Evolutionary conservation across 179 eudicot genomes (phyloP), one percentile per base, ranked within the genome.

Genomic region (Dionaea muscipula): DNA sequence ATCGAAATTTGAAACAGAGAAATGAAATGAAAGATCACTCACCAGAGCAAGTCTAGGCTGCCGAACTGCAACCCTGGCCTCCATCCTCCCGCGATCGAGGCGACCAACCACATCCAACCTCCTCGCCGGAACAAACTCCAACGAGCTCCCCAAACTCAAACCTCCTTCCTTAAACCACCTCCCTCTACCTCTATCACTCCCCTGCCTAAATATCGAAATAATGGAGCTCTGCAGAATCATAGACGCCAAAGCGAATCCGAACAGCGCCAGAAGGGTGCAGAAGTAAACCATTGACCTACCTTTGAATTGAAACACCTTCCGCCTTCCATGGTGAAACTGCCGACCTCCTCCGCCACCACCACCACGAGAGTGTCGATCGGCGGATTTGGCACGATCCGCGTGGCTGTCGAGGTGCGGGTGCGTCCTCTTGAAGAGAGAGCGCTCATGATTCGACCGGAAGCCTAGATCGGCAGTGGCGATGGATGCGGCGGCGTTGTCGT

Each of bases 191-290:
- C 66, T 66, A 78, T 28, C 58, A n/a, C 66, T 57, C 38, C 64
- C 76, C 33, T 80, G 44, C 26, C 81, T 72, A 53, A 79, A 19
- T 16, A 49, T 72, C 51, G 77, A 64, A 16, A 72, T 75, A 22
- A 90, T 83, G 24, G 94, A 86, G 71, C 81, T 83, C 75, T 90
- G 97, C 60, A 90, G 38, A 62, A 90, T 75, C 70, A 90, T 69
- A 4, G 94, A 79, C 36, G 85, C 95, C 50, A 81, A 53, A 19
- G 84, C 86, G 25, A 90, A 86, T 16, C 61, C 72, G 40, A 81
- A 80, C 8, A 90, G 72, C 0, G 81, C 85, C 4, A 83, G 36
- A 41, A 90, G 68, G 21, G 81, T 54, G 36, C 71, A 73, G 24
- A 64, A 59, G 60, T 88, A 85, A 44, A 80, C 65, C 66, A 74